phyloP scores from a whole-genome alignment of 192 early-diverging fungal genomes.

The Podila epicladia region DNA sequence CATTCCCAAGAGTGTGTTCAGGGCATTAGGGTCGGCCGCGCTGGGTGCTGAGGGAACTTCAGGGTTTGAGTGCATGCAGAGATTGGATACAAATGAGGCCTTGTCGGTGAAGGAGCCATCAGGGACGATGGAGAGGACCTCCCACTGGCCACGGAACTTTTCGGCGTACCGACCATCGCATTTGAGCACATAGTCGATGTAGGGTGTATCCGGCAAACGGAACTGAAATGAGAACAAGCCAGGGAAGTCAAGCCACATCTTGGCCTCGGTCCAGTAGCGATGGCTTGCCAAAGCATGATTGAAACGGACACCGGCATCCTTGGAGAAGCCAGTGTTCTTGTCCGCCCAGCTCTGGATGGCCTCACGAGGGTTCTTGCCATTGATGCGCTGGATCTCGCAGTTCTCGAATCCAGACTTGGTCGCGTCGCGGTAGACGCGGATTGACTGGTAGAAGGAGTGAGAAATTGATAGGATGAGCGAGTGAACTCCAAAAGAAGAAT shows the following conservation, averaged over 20 bases:
- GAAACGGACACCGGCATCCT: slow-evolving; percentile 35
- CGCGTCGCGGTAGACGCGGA: slow-evolving; percentile 11
- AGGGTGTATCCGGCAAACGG: neutral
- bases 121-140: neutral
- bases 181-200: slow-evolving; percentile 1
- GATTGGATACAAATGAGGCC: neutral
- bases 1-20: no score
- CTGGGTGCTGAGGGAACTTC: no score
- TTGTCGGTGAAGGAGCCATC: neutral
- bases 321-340: slow-evolving; percentile 9
- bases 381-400: slow-evolving; percentile 23
- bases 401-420: neutral
- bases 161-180: neutral
- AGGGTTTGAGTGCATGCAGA: neutral
- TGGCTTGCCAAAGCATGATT: slow-evolving; percentile 17
- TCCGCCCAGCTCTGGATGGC: slow-evolving; percentile 18
- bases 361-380: slow-evolving; percentile 11
- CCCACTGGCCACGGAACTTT: neutral
- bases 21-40: no score
- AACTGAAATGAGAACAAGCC: neutral
- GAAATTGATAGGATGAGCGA: neutral
- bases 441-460: neutral
- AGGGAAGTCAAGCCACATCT: neutral
- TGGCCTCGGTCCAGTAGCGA: neutral
- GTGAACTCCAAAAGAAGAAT: neutral